Percentiles rank a stretch among this genome's conserved stretches.
Conservation (phyloP, 2,329 filamentous ascomycete species). For the Beauveria sp. region DNA sequence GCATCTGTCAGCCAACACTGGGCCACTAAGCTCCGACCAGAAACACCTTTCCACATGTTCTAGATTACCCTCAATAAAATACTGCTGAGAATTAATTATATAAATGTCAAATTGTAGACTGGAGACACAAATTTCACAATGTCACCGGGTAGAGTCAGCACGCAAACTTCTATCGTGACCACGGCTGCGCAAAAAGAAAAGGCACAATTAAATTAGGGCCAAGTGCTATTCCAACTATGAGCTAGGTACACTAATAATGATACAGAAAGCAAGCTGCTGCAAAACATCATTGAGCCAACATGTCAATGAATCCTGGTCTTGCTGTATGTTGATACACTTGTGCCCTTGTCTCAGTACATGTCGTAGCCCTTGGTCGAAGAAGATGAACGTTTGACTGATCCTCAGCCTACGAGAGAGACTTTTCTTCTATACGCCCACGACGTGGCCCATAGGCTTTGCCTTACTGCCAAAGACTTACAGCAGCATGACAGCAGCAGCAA, state of each 20-base stretch:
- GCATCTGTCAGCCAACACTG: not conserved
- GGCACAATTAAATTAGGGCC: not conserved
- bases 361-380: not conserved
- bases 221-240: not conserved
- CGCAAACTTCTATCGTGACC: no score
- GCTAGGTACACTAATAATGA: not conserved
- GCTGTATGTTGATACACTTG: not conserved
- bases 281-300: not conserved
- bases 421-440: no score
- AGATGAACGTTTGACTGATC: not conserved
- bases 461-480: not conserved
- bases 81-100: no score
- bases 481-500: constrained; percentile 4
- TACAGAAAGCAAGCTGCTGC: not conserved
- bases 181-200: not conserved
- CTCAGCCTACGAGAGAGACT: no score
- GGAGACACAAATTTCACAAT: no score
- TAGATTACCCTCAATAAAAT: no score
- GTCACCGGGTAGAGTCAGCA: no score
- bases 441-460: no score
- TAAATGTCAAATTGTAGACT: no score
- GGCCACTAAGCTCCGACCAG: no score
- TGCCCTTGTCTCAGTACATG: not conserved
- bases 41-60: no score
- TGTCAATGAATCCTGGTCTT: not conserved